Conservation (phyloP, 1,284 basidiomycete species). For the Trametes pubescens region DNA sequence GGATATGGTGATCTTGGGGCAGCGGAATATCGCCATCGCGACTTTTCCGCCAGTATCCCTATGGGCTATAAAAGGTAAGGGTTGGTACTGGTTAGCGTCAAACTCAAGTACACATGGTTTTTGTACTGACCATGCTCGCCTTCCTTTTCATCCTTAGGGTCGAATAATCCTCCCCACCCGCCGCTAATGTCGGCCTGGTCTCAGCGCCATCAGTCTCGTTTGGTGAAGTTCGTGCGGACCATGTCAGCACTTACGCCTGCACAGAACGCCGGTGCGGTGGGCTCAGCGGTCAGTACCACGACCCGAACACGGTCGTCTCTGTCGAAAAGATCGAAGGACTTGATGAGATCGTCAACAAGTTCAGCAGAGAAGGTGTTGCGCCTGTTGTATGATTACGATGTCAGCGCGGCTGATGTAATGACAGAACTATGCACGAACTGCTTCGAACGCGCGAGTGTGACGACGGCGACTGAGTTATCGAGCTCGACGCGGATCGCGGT, state of each 20-base stretch:
- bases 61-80: constrained; percentile 46
- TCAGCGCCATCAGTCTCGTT: background rate
- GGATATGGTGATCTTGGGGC: constrained; percentile 64
- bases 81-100: background rate
- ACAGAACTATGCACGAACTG: constrained; percentile 45
- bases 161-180: constrained; percentile 34
- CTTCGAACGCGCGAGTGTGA: constrained; percentile 54
- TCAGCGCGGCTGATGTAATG: background rate
- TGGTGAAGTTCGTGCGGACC: background rate
- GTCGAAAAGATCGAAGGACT: constrained; percentile 56
- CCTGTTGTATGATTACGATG: constrained; percentile 39
- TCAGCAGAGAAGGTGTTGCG: constrained; percentile 52
- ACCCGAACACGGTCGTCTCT: constrained; percentile 60
- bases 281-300: constrained; percentile 60
- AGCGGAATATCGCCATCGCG: constrained; percentile 56
- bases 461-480: constrained; percentile 51
- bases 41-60: constrained; percentile 58
- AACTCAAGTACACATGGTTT: background rate
- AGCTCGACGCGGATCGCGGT: constrained; percentile 51
- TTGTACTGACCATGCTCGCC: constrained; percentile 50
- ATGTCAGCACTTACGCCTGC: constrained; percentile 53
- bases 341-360: constrained; percentile 50
- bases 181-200: constrained; percentile 55
- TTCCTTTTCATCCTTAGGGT: constrained; percentile 48
- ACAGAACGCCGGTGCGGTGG: constrained; percentile 59